phyloP scores from a whole-genome alignment of 805 yeast species.

The Naumovozyma castellii region DNA sequence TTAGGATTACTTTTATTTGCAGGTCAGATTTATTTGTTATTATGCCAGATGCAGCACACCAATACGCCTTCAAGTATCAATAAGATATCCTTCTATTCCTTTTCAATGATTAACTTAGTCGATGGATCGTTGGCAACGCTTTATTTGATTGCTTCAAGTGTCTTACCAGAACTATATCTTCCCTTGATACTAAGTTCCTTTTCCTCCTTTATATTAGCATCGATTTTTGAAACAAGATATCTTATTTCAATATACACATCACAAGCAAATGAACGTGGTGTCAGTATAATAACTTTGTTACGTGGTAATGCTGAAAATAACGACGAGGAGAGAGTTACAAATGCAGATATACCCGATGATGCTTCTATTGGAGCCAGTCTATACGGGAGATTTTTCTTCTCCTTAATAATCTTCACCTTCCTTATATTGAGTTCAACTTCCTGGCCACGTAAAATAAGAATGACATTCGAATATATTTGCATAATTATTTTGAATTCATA shows the following conservation, averaged over 20 bases:
- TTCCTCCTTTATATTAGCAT: slow-evolving; percentile 56
- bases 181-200: slow-evolving; percentile 64
- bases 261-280: slow-evolving; percentile 62
- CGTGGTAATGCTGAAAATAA: slow-evolving; percentile 38
- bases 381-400: slow-evolving; percentile 47
- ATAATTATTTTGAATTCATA: slow-evolving; percentile 52
- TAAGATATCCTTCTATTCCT: slow-evolving; percentile 58
- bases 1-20: slow-evolving; percentile 39
- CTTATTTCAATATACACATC: slow-evolving; percentile 56
- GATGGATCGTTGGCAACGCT: slow-evolving; percentile 65
- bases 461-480: slow-evolving; percentile 46
- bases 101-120: slow-evolving; percentile 51
- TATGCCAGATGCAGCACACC: slow-evolving; percentile 61
- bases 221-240: slow-evolving; percentile 68
- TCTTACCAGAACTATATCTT: slow-evolving; percentile 49
- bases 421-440: slow-evolving; percentile 44
- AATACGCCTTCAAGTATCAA: slow-evolving; percentile 76
- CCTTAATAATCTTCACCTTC: slow-evolving; percentile 46
- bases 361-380: slow-evolving; percentile 48
- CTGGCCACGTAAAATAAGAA: slow-evolving; percentile 55
- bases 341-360: slow-evolving; percentile 38
- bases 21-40: slow-evolving; percentile 45
- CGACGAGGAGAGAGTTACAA: slow-evolving; percentile 15
- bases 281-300: slow-evolving; percentile 56
- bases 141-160: slow-evolving; percentile 48